A percentile compares a stretch with the other conserved stretches of the same genome.
phyloP scores from a whole-genome alignment of 768 basidiomycete species.

The Termitomyces sp. region DNA sequence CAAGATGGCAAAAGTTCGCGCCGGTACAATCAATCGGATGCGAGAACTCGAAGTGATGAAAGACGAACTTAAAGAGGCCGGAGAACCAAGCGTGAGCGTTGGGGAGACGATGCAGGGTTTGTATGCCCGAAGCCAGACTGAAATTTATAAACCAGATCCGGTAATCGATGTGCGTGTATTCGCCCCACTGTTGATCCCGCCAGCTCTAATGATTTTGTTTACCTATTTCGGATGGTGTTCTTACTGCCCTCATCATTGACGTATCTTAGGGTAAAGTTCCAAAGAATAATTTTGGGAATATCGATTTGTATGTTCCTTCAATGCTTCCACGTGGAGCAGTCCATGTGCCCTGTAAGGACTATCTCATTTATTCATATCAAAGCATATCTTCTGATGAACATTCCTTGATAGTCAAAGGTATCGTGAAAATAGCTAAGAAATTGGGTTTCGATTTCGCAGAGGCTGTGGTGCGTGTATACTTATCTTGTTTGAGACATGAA shows the following conservation, averaged over 20 bases:
- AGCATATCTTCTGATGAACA: conserved; percentile 1
- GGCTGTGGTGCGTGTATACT: conserved; percentile 72
- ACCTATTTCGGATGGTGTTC: conserved; percentile 1
- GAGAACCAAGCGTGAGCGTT: conserved; percentile 21
- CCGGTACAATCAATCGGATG: conserved; percentile 73
- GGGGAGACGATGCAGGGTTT: conserved; percentile 79
- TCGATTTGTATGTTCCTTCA: conserved; percentile 91
- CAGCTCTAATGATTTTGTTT: neutral
- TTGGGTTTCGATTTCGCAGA: conserved; percentile 91
- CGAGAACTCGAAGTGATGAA: conserved; percentile 58
- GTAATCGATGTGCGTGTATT: conserved; percentile 69
- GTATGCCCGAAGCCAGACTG: conserved; percentile 84
- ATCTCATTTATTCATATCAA: neutral
- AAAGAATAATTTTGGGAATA: conserved; percentile 95
- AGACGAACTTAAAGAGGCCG: conserved; percentile 39
- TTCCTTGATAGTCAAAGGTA: conserved; percentile 65
- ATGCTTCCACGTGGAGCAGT: conserved; percentile 90
- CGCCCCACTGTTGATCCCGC: neutral
- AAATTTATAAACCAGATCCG: conserved; percentile 73
- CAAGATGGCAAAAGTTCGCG: conserved; percentile 85
- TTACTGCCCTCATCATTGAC: neutral
- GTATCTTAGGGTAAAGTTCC: conserved; percentile 77
- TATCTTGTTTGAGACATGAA: neutral
- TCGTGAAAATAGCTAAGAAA: conserved; percentile 83
- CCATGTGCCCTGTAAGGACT: conserved; percentile 84